Conservation (phyloP, 441 rosid genomes). For the Brassica hybrid region DNA sequence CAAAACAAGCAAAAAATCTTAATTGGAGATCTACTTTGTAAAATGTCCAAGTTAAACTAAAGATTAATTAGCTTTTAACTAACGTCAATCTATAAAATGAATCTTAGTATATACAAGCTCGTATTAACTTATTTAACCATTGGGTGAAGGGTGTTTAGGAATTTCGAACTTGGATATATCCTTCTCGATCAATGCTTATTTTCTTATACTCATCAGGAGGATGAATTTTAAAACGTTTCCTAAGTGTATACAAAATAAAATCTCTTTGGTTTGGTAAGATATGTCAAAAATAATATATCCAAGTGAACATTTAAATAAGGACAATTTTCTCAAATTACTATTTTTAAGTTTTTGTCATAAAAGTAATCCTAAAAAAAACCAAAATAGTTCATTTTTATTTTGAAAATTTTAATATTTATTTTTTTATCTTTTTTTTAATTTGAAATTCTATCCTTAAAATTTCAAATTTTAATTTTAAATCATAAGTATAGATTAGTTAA, state of each 20-base stretch:
- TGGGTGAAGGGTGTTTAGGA: neutral
- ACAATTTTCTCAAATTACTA: too few relatives aligned
- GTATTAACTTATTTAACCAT: neutral
- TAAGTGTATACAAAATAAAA: neutral
- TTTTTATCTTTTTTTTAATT: too few relatives aligned
- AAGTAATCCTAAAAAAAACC: too few relatives aligned
- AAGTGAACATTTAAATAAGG: neutral
- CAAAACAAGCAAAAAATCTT: constrained; percentile 32
- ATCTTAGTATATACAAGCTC: neutral
- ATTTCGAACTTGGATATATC: neutral
- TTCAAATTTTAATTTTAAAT: too few relatives aligned
- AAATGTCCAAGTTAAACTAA: neutral
- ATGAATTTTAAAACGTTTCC: neutral
- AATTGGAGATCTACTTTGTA: constrained; percentile 1
- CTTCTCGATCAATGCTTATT: neutral
- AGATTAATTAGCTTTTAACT: neutral
- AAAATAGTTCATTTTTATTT: too few relatives aligned
- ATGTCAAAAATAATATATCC: neutral
- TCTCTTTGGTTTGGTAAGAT: neutral
- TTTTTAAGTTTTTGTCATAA: too few relatives aligned
- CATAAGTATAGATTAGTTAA: too few relatives aligned
- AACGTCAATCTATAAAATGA: neutral
- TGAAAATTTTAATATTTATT: too few relatives aligned
- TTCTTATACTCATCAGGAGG: neutral
- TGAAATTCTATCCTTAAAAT: too few relatives aligned